Conservation (phyloP, 2,329 filamentous ascomycete species). For the Fusarium cicatricum region DNA sequence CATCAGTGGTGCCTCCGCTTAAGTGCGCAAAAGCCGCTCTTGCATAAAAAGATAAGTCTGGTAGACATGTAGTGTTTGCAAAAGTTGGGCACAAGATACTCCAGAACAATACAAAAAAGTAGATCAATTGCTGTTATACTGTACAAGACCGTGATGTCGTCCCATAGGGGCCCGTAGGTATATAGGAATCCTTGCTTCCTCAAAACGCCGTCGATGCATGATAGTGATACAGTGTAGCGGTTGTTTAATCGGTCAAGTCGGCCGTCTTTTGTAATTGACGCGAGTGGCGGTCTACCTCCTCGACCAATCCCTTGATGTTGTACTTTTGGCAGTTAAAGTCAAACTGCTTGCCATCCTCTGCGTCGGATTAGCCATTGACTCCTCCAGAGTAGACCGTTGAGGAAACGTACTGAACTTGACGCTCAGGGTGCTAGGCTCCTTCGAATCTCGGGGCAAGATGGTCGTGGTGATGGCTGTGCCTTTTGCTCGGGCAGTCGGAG, state of each 20-base stretch:
- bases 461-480: conserved; percentile 82
- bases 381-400: not conserved
- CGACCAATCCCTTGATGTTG: conserved; percentile 84
- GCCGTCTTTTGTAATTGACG: conserved; percentile 82
- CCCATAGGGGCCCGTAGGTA: conserved; percentile 26
- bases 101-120: conserved; percentile 31
- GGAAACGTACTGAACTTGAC: conserved; percentile 83
- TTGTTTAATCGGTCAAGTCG: conserved; percentile 67
- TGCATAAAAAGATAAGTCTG: conserved; percentile 25
- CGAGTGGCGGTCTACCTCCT: conserved; percentile 91
- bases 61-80: conserved; percentile 25
- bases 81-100: conserved; percentile 28
- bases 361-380: conserved; percentile 34
- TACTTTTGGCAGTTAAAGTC: conserved; percentile 81
- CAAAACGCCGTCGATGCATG: conserved; percentile 48
- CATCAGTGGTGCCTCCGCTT: conserved; percentile 94
- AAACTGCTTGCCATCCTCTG: conserved; percentile 94
- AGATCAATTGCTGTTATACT: conserved; percentile 38
- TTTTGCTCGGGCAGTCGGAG: conserved; percentile 75
- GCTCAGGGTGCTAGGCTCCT: conserved; percentile 72
- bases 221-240: conserved; percentile 39
- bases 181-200: conserved; percentile 35
- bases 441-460: conserved; percentile 74
- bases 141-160: conserved; percentile 37
- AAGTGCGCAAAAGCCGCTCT: conserved; percentile 48